Evolutionary conservation across 176 grass and related monocot species (phyloP).

Genomic region (Oryza brachyantha): DNA sequence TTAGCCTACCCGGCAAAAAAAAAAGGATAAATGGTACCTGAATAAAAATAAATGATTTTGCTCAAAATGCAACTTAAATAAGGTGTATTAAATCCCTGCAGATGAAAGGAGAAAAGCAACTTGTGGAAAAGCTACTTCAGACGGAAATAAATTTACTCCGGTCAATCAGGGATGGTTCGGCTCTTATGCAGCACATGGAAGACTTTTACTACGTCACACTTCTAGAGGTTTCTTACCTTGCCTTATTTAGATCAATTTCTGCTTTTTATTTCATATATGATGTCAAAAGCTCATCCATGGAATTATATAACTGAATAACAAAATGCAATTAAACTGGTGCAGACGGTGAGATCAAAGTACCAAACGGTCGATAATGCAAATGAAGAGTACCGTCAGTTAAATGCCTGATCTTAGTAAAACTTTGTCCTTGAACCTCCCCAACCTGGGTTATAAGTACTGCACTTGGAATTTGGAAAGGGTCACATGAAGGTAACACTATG

Average conservation of each 20-base stretch:
- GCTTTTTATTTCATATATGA: background rate
- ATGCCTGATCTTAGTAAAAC: background rate
- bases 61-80: slow-evolving; percentile 24
- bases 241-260: background rate
- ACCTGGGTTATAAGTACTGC: background rate
- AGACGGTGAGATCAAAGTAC: slow-evolving; percentile 80
- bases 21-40: slow-evolving; percentile 7
- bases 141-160: slow-evolving; percentile 93
- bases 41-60: slow-evolving; percentile 19
- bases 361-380: slow-evolving; percentile 27
- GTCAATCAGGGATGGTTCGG: slow-evolving; percentile 90
- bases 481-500: background rate
- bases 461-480: background rate
- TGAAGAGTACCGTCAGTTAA: slow-evolving; percentile 33
- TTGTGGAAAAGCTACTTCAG: slow-evolving; percentile 84
- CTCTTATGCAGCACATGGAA: slow-evolving; percentile 99
- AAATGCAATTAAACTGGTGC: slow-evolving; percentile 29
- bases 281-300: slow-evolving; percentile 22
- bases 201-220: slow-evolving; percentile 98
- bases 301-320: background rate
- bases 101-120: slow-evolving; percentile 95
- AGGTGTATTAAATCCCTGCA: slow-evolving; percentile 38
- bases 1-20: no score
- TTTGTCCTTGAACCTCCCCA: background rate
- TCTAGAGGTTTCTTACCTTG: slow-evolving; percentile 61